These are phyloP conservation scores for Talaromyces rugulosus DNA, from an alignment of 2,329 filamentous ascomycete genomes.

Conservation along the genomic window DNA sequence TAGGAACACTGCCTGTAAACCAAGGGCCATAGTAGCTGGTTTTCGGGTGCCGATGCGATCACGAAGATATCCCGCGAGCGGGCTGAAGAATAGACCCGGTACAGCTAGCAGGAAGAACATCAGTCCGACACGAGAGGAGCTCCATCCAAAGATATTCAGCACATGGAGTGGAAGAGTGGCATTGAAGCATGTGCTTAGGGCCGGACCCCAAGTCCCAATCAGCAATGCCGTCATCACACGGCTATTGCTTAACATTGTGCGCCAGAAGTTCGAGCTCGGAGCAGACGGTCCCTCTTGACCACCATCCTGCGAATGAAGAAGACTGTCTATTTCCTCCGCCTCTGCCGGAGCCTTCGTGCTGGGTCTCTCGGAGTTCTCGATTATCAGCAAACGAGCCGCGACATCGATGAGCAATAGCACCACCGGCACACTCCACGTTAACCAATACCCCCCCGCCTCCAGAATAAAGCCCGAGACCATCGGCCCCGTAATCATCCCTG, in stretches of 20 bases:
- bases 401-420: slow-evolving; percentile 24
- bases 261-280: slow-evolving; percentile 21
- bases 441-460: slow-evolving; percentile 24
- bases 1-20: not conserved
- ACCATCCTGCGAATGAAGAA: not conserved
- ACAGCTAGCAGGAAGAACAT: slow-evolving; percentile 56
- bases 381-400: slow-evolving; percentile 24
- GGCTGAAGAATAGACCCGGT: slow-evolving; percentile 54
- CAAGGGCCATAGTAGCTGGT: not conserved
- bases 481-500: slow-evolving; percentile 25
- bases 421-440: slow-evolving; percentile 27
- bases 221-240: slow-evolving; percentile 41
- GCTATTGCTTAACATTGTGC: slow-evolving; percentile 39
- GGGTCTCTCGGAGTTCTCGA: slow-evolving; percentile 17
- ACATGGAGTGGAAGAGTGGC: slow-evolving; percentile 55
- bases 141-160: slow-evolving; percentile 50
- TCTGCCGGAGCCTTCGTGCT: not conserved
- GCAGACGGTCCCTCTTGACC: not conserved
- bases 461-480: slow-evolving; percentile 25
- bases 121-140: slow-evolving; percentile 51
- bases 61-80: slow-evolving; percentile 50
- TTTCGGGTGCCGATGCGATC: slow-evolving; percentile 20
- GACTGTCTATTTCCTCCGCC: not conserved
- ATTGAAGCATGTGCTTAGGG: slow-evolving; percentile 54
- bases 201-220: slow-evolving; percentile 44